These are phyloP conservation scores for Lecanicillium sp. DNA, from an alignment of 2,329 filamentous ascomycete genomes.

Conservation along the genomic window DNA sequence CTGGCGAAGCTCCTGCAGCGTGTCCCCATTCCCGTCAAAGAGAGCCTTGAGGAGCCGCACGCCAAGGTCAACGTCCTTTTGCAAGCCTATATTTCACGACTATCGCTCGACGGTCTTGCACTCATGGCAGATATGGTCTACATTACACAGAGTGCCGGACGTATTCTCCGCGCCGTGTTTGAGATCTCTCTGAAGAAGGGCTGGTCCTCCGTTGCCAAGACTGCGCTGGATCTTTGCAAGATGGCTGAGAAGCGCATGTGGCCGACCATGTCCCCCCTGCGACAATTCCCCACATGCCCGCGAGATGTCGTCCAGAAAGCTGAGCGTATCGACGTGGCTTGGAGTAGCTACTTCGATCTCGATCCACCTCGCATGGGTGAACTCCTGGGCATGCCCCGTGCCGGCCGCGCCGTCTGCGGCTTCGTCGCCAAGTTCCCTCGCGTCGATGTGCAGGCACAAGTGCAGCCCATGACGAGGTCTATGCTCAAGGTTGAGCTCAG, in stretches of 20 bases:
- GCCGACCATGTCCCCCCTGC: slow-evolving; percentile 94
- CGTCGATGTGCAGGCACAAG: slow-evolving; percentile 84
- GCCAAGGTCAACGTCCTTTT: slow-evolving; percentile 97
- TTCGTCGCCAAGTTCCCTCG: slow-evolving; percentile 90
- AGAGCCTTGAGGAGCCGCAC: slow-evolving; percentile 92
- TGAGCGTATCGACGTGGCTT: slow-evolving; percentile 89
- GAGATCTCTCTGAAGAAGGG: slow-evolving; percentile 97
- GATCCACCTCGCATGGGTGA: slow-evolving; percentile 96
- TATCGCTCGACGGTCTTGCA: slow-evolving; percentile 88
- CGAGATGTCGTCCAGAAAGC: slow-evolving; percentile 85
- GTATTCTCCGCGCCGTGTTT: slow-evolving; percentile 91
- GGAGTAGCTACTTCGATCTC: slow-evolving; percentile 90
- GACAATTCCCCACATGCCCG: slow-evolving; percentile 79
- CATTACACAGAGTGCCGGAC: slow-evolving; percentile 93
- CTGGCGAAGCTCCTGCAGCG: slow-evolving; percentile 82
- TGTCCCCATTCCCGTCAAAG: slow-evolving; percentile 94
- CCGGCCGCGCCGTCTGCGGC: slow-evolving; percentile 75
- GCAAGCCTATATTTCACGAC: slow-evolving; percentile 90
- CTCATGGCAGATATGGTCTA: slow-evolving; percentile 99
- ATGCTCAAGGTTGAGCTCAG: slow-evolving; percentile 86
- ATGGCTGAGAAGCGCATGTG: slow-evolving; percentile 99
- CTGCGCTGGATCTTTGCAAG: slow-evolving; percentile 89
- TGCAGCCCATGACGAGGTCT: slow-evolving; percentile 89
- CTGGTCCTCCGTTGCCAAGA: slow-evolving; percentile 89
- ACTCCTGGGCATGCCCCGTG: slow-evolving; percentile 81